phyloP scores from a whole-genome alignment of 1,139 yeast genomes.

The Yamadazyma triangularis region DNA sequence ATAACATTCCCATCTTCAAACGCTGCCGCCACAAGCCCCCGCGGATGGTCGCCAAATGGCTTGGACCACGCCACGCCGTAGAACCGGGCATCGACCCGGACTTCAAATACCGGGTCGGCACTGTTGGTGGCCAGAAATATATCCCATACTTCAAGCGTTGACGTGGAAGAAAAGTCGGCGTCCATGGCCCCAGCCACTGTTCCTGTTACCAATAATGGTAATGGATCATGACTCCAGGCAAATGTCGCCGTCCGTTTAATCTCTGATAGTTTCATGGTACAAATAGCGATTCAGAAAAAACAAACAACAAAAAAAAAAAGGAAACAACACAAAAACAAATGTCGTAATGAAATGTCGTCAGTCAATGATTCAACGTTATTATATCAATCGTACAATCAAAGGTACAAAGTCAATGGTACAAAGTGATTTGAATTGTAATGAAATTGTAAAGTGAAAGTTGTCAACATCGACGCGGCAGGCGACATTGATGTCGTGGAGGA shows the following conservation, averaged over 20 bases:
- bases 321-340: too few relatives aligned
- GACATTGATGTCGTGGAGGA: too few relatives aligned
- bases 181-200: conserved; percentile 95
- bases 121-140: conserved; percentile 44
- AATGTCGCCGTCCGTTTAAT: conserved; percentile 84
- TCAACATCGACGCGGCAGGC: too few relatives aligned
- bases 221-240: conserved; percentile 83
- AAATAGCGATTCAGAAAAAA: too few relatives aligned
- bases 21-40: conserved; percentile 80
- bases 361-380: too few relatives aligned
- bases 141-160: conserved; percentile 76
- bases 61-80: conserved; percentile 85
- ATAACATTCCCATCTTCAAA: conserved; percentile 78
- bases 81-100: conserved; percentile 59
- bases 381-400: too few relatives aligned
- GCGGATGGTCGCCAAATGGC: conserved; percentile 49
- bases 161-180: conserved; percentile 74
- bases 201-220: conserved; percentile 82
- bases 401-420: too few relatives aligned
- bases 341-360: too few relatives aligned
- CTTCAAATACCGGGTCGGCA: conserved; percentile 44
- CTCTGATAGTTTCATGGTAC: too few relatives aligned
- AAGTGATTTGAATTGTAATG: too few relatives aligned
- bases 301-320: too few relatives aligned
- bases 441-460: too few relatives aligned